Conservation (phyloP, 805 yeast species). For the Phaffomyces thermotolerans region DNA sequence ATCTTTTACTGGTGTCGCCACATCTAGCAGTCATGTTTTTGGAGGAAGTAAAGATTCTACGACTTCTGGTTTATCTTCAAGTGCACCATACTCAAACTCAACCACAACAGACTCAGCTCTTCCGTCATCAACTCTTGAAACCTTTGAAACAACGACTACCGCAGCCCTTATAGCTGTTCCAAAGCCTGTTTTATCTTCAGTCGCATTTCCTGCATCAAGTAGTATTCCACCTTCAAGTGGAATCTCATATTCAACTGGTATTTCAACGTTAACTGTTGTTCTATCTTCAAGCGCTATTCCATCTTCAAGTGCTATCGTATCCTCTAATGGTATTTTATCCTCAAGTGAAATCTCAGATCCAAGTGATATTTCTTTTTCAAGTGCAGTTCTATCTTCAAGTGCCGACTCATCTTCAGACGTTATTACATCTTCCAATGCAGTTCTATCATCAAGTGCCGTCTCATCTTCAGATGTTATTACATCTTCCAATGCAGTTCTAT, state of each 20-base stretch:
- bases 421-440: background rate
- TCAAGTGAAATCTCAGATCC: background rate
- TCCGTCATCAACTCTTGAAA: background rate
- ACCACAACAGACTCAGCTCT: conserved; percentile 3
- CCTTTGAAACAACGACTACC: background rate
- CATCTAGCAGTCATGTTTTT: conserved; percentile 8
- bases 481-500: background rate
- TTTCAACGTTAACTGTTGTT: background rate
- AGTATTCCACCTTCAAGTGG: background rate
- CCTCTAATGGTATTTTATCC: background rate
- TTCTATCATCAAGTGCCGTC: background rate
- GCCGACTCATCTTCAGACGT: background rate
- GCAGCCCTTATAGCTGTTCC: background rate
- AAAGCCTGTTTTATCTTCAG: background rate
- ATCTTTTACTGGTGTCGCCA: conserved; percentile 18
- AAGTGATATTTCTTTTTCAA: background rate
- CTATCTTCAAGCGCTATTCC: background rate
- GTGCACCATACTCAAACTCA: background rate
- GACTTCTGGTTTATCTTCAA: background rate
- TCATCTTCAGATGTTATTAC: background rate
- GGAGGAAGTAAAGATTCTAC: background rate
- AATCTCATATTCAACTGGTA: no score
- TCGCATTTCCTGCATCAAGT: background rate
- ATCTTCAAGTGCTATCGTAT: background rate
- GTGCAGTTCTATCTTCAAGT: background rate